These are phyloP conservation scores for Gastrodia elata DNA, from an alignment of 106 monocot species.

Conservation along the genomic window DNA sequence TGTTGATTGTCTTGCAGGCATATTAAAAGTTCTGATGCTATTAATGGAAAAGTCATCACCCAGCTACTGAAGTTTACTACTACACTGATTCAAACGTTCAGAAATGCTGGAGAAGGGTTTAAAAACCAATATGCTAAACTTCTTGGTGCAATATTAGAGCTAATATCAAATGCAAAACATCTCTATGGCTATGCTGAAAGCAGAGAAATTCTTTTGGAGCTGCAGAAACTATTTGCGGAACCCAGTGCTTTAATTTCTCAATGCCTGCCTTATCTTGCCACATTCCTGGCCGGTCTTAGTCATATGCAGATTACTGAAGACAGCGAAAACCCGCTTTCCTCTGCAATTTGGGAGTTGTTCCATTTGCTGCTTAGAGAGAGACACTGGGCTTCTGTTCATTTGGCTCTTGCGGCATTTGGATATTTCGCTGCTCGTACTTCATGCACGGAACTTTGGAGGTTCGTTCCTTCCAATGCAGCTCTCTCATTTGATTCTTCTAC, in stretches of 20 bases:
- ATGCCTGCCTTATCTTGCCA: constrained; percentile 51
- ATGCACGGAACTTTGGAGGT: constrained; percentile 74
- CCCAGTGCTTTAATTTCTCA: constrained; percentile 22
- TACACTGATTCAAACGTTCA: constrained; percentile 41
- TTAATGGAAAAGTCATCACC: constrained; percentile 27
- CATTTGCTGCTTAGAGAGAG: constrained; percentile 72
- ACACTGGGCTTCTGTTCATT: constrained; percentile 82
- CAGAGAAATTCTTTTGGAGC: constrained; percentile 39
- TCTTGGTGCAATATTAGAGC: constrained; percentile 38
- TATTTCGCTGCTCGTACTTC: constrained; percentile 79
- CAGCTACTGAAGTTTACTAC: constrained; percentile 41
- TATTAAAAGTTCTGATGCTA: constrained; percentile 29
- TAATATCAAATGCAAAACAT: constrained; percentile 48
- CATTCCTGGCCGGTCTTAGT: constrained; percentile 69
- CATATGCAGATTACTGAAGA: constrained; percentile 56
- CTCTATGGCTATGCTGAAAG: constrained; percentile 42
- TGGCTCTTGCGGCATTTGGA: constrained; percentile 58
- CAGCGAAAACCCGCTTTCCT: constrained; percentile 23
- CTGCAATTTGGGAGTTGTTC: constrained; percentile 49
- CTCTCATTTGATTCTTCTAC: constrained; percentile 67
- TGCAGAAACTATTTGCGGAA: constrained; percentile 36
- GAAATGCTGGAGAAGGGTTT: constrained; percentile 20
- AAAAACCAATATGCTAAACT: constrained; percentile 32
- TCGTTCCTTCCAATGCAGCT: constrained; percentile 80
- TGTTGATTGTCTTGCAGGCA: constrained; percentile 34